Base-by-base conservation (phyloP, 2,329 filamentous ascomycete species). In the Arthrocladium fulminans region DNA sequence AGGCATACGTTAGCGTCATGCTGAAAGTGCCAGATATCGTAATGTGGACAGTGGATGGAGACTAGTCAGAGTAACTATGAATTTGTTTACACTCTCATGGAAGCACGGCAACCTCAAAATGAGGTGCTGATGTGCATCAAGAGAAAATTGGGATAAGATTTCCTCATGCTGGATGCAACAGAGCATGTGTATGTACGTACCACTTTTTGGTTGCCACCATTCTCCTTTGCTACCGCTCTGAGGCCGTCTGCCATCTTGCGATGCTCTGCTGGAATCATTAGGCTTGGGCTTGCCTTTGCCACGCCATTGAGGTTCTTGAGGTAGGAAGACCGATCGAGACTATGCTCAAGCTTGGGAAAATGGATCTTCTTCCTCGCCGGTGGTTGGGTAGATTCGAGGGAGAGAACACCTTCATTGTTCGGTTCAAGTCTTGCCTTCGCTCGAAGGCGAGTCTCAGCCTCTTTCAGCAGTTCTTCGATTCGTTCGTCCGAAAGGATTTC, bases 61-160 rank as follows among this genome's bases (percentile, higher is more conserved):
- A 22, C 17, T 27, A 52, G 44, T 83, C 79, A 82, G 79, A 79
- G 79, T 83, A 83, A 83, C 79, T 83, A 83, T 83, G 84, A 86
- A 73, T 68, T 68, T 32, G 15, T 66, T 64, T 66, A 67, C 68
- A 59, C 70, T 80, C 75, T 83, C 80, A 83, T 76, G 73, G 80
- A 77, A 77, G 83, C 79, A 73, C 77, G 73, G 73, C 77, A 77
- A 72, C 77, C 37, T 84, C 86, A 92, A 84, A 75, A 90, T 85
- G 86, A 78, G 76, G 75, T 76, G 74, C 68, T 64, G 64, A 73
- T 80, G 81, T 77, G 80, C 84, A 76, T 88, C 84, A 84, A 84
- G 77, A 62, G 69, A 64, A 67, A 68, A 67, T 77, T 82, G 78
- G 81, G 78, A 80, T 73, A 75, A 67, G 73, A 75, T 84, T 85